These are phyloP conservation scores for Oryza meridionalis DNA, from an alignment of 176 grass and related monocot species.

Conservation along the genomic window DNA sequence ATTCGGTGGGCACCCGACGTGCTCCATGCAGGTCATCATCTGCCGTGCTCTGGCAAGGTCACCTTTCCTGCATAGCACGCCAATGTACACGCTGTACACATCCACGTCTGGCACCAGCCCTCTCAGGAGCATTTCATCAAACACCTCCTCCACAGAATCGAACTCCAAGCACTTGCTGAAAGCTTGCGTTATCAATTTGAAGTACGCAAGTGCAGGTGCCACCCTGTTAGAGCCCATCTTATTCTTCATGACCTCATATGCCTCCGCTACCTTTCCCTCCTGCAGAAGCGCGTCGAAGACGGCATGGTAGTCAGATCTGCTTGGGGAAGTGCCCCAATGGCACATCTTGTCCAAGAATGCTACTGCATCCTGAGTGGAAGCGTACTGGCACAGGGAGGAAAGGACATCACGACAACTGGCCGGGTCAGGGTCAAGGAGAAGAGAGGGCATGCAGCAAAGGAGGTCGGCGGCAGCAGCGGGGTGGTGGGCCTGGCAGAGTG, in stretches of 20 bases:
- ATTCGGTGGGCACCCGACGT: slow-evolving; percentile 54
- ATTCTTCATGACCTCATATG: slow-evolving; percentile 45
- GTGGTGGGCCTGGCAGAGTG: slow-evolving; percentile 28
- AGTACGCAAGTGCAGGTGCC: slow-evolving; percentile 35
- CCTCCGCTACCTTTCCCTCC: slow-evolving; percentile 48
- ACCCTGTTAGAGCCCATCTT: slow-evolving; percentile 54
- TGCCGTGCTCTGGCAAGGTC: slow-evolving; percentile 49
- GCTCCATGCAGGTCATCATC: slow-evolving; percentile 74
- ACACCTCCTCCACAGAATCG: slow-evolving; percentile 51
- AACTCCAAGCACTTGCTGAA: slow-evolving; percentile 33
- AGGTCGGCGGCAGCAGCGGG: slow-evolving; percentile 28
- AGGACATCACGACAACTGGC: slow-evolving; percentile 28
- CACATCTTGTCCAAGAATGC: slow-evolving; percentile 65
- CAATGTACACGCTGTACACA: slow-evolving; percentile 53
- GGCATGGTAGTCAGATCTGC: slow-evolving; percentile 30
- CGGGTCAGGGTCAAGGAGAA: slow-evolving; percentile 36
- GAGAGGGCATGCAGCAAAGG: slow-evolving; percentile 45
- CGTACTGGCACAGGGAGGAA: slow-evolving; percentile 30
- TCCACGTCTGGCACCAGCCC: slow-evolving; percentile 50
- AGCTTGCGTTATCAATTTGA: slow-evolving; percentile 37
- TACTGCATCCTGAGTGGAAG: slow-evolving; percentile 22
- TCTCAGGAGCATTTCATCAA: slow-evolving; percentile 74
- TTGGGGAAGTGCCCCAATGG: slow-evolving; percentile 41
- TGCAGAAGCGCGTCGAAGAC: slow-evolving; percentile 50
- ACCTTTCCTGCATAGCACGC: slow-evolving; percentile 46